These are phyloP conservation scores for Mycena olivaceomarginata DNA, from an alignment of 768 basidiomycete species.

Conservation along the genomic window DNA sequence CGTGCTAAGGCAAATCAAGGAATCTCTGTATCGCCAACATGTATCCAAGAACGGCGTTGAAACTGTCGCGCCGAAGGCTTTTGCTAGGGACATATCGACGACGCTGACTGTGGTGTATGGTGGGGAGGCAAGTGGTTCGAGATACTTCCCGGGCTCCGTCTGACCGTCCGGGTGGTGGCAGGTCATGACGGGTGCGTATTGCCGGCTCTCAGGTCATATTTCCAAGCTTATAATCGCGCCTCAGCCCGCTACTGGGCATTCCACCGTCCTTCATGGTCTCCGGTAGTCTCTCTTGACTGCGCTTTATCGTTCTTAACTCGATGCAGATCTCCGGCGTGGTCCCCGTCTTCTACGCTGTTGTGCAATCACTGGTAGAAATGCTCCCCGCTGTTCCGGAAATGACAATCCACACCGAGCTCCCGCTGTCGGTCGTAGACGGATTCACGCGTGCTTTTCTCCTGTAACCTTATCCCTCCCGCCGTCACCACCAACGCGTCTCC, in stretches of 20 bases:
- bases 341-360: constrained; percentile 75
- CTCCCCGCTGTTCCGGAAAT: constrained; percentile 75
- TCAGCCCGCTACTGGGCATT: constrained; percentile 76
- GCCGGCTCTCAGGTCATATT: constrained; percentile 19
- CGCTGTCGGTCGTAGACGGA: constrained; percentile 84
- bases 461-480: constrained; percentile 83
- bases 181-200: constrained; percentile 73
- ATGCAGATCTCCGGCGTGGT: constrained; percentile 74
- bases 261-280: constrained; percentile 87
- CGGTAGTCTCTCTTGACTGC: neutral
- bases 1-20: constrained; percentile 80
- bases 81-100: constrained; percentile 73
- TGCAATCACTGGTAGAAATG: constrained; percentile 77
- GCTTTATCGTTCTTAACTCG: neutral
- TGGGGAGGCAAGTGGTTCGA: constrained; percentile 66
- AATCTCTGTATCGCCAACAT: constrained; percentile 67
- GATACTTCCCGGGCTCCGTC: neutral
- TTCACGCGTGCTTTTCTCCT: constrained; percentile 87
- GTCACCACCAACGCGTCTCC: constrained; percentile 73
- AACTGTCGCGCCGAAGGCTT: constrained; percentile 70
- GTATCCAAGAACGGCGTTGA: constrained; percentile 57
- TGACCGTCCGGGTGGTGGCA: neutral
- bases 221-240: constrained; percentile 24
- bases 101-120: constrained; percentile 85
- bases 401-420: constrained; percentile 78